Conservation (phyloP, 352 stramenopile species). For the Pythium sp. region DNA sequence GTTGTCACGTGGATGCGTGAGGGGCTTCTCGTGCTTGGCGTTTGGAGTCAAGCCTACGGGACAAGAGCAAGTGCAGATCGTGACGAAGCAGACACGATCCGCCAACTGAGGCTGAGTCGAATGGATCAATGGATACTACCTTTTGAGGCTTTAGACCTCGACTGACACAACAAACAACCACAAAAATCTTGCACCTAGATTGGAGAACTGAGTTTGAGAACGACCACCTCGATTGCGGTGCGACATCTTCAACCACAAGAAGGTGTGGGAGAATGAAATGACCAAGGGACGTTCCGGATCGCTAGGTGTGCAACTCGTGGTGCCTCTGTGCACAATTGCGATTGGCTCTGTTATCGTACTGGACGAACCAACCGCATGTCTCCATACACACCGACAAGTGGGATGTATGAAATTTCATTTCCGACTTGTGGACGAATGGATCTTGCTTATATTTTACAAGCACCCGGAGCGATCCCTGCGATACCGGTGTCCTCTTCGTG, state of each 20-base stretch:
- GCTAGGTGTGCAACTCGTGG: not conserved
- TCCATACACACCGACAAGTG: not conserved
- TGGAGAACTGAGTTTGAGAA: not conserved
- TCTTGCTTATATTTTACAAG: not conserved
- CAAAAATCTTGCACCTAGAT: not conserved
- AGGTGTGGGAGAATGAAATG: not conserved
- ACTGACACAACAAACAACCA: not conserved
- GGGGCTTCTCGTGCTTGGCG: no score
- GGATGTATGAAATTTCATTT: not conserved
- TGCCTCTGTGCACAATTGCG: not conserved
- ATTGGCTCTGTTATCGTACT: not conserved
- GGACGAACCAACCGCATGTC: not conserved
- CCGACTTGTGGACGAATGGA: not conserved
- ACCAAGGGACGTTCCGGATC: not conserved
- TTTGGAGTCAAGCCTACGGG: not conserved
- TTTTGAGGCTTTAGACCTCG: not conserved
- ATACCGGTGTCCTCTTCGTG: not conserved
- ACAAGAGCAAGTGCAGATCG: constrained; percentile 6
- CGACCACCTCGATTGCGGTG: constrained; percentile 3
- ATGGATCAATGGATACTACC: not conserved
- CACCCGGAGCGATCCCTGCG: not conserved
- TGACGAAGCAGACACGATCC: constrained; percentile 12
- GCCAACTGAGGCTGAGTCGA: not conserved
- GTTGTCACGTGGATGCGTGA: not conserved
- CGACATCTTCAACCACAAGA: not conserved